Base-by-base conservation (phyloP, 2,329 filamentous ascomycete genomes). In the Neopestalotiopsis sp. region DNA sequence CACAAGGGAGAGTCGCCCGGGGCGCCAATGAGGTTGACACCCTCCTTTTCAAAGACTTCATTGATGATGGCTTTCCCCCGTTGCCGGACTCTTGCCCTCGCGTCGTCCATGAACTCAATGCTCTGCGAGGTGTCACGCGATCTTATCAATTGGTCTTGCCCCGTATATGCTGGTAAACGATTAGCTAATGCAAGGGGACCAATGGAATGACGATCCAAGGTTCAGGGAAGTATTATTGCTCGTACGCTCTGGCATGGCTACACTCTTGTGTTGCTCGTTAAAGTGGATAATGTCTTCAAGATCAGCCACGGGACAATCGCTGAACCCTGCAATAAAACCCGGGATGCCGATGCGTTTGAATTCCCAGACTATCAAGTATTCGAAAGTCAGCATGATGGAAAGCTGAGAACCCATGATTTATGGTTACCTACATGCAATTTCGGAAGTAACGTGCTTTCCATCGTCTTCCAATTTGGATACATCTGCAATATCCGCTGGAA, bases 211-310 rank as follows among this genome's bases (percentile, higher is more conserved):
- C 3, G 24, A 28, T 28, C 24, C 24, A 28, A 28, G 24, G 24
- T 28, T 28, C 3, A 28, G 0, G 24, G 24, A 28, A 28, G 24
- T 28, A 28, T 28, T 3, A 28, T 28, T 28, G 24, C 24, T 28
- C 68, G 42, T 49, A 68, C 66, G 68, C 24, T 53, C 17, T 38
- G 68, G 68, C 20, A 70, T 24, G 2, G 68, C 68, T 32, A 45
- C 38, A n/a, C 57, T 40, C 9, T 64, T 65, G 45, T 70, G 12
- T 1, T 17, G 38, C 32, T 57, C 34, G 34, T 70, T 70, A 5
- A 65, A 68, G 6, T 59, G 13, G 17, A 70, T n/a, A 1, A 70
- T 61, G 12, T 58, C 66, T 24, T 68, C n/a, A 4, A 70, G 61
- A 5, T 20, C 57, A 14, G 6, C 17, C 12, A 68, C 65, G 4